Evolutionary conservation across 2,329 filamentous ascomycete genomes (phyloP).

Genomic region (Aspergillus sclerotialis): DNA sequence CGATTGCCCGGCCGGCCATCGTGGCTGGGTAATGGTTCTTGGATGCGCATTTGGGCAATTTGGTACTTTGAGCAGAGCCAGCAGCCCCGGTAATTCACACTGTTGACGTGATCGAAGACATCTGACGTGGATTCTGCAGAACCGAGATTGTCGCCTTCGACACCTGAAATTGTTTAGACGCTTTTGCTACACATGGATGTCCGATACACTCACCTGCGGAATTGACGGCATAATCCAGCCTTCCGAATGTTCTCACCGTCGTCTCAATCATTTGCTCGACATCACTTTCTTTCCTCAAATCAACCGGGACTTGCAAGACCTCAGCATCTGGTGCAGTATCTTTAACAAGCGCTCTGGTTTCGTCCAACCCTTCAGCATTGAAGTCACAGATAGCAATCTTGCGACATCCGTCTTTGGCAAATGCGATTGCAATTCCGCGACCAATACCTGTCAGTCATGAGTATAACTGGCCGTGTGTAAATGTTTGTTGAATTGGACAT

Average conservation of each 20-base stretch:
- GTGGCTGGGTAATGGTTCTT: constrained; percentile 34
- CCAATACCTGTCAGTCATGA: constrained; percentile 50
- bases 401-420: constrained; percentile 45
- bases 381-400: constrained; percentile 51
- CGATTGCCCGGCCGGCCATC: constrained; percentile 29
- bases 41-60: constrained; percentile 41
- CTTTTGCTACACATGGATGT: too few relatives aligned
- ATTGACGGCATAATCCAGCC: constrained; percentile 52
- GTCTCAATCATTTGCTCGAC: constrained; percentile 16
- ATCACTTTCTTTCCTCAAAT: constrained; percentile 37
- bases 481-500: too few relatives aligned
- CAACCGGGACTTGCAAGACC: constrained; percentile 45
- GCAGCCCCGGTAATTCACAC: constrained; percentile 48
- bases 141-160: constrained; percentile 12
- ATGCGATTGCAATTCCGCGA: constrained; percentile 45
- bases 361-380: constrained; percentile 33
- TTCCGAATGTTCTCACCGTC: too few relatives aligned
- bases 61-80: constrained; percentile 44
- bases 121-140: constrained; percentile 40
- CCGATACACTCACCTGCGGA: constrained; percentile 53
- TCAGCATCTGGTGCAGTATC: constrained; percentile 27
- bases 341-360: constrained; percentile 19
- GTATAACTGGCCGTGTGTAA: background rate
- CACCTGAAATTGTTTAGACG: too few relatives aligned
- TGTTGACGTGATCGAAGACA: constrained; percentile 48